Conservation (phyloP, 2,329 filamentous ascomycete species). For the Hypoxylon rubiginosum region DNA sequence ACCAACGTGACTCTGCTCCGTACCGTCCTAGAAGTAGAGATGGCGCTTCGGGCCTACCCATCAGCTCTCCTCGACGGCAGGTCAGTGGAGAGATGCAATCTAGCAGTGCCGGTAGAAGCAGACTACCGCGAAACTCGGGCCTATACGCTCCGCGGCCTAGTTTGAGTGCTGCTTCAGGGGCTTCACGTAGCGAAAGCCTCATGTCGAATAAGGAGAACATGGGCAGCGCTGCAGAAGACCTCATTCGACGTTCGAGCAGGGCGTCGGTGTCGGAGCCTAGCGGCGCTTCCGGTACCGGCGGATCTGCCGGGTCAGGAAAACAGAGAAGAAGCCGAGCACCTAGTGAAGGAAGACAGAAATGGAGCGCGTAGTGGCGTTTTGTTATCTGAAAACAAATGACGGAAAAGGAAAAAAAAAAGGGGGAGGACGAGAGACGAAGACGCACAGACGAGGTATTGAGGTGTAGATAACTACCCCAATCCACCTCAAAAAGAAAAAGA, state of each 20-base stretch:
- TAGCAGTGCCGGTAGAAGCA: slow-evolving; percentile 36
- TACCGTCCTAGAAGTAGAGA: slow-evolving; percentile 48
- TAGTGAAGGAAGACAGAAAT: slow-evolving; percentile 46
- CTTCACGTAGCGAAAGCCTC: slow-evolving; percentile 45
- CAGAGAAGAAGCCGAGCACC: slow-evolving; percentile 45
- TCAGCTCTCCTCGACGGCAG: slow-evolving; percentile 46
- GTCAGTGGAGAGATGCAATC: slow-evolving; percentile 41
- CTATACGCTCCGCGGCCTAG: slow-evolving; percentile 44
- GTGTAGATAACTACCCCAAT: neutral
- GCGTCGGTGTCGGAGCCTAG: slow-evolving; percentile 36
- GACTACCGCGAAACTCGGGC: slow-evolving; percentile 43
- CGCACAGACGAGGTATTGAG: slow-evolving; percentile 1
- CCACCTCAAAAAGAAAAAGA: neutral
- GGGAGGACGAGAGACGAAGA: neutral
- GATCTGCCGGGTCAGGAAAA: slow-evolving; percentile 34
- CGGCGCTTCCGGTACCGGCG: slow-evolving; percentile 7
- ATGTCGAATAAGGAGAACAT: slow-evolving; percentile 50
- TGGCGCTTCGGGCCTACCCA: slow-evolving; percentile 37
- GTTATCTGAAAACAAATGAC: slow-evolving; percentile 19
- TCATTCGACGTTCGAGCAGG: slow-evolving; percentile 37
- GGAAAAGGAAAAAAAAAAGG: neutral
- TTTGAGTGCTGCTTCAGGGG: slow-evolving; percentile 19
- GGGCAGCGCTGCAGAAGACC: slow-evolving; percentile 27
- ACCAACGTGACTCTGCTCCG: slow-evolving; percentile 56
- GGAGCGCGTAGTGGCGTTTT: slow-evolving; percentile 42